Conservation (phyloP, 2,329 filamentous ascomycete genomes). For the Paecilomyces formosus region DNA sequence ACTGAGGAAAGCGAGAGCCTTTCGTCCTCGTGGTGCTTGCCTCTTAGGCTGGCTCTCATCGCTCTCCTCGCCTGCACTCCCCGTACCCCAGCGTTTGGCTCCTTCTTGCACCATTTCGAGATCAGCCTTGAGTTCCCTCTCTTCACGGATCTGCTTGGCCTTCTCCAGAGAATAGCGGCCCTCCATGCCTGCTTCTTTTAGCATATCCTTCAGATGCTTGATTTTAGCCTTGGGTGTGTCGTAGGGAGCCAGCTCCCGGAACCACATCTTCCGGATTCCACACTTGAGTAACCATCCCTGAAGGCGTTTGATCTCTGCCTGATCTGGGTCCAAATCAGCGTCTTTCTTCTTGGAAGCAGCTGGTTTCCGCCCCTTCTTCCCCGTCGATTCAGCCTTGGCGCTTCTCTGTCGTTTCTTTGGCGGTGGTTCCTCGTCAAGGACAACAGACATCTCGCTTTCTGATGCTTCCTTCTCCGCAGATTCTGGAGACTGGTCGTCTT, state of each 20-base stretch:
- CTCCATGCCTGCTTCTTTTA: constrained; percentile 77
- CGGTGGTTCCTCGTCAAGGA: constrained; percentile 68
- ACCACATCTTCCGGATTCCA: constrained; percentile 88
- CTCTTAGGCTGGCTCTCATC: constrained; percentile 31
- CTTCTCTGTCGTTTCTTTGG: constrained; percentile 44
- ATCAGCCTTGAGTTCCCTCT: constrained; percentile 74
- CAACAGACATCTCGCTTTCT: constrained; percentile 61
- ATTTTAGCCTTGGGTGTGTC: constrained; percentile 73
- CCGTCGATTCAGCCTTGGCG: constrained; percentile 9
- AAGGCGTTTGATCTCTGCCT: constrained; percentile 77
- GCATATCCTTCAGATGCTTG: constrained; percentile 67
- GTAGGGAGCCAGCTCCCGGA: constrained; percentile 69
- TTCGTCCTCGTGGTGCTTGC: constrained; percentile 35
- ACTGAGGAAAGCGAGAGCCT: constrained; percentile 53
- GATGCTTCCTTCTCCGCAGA: constrained; percentile 29
- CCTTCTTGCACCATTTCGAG: constrained; percentile 79
- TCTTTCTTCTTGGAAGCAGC: constrained; percentile 35
- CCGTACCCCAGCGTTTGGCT: constrained; percentile 66
- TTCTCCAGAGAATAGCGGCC: constrained; percentile 81
- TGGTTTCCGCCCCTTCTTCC: constrained; percentile 25
- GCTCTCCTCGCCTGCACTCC: constrained; percentile 34
- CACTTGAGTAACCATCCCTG: constrained; percentile 85
- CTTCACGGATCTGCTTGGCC: constrained; percentile 79
- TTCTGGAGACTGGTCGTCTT: constrained; percentile 6
- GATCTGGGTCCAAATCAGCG: constrained; percentile 51